Conservation (phyloP, 768 basidiomycete genomes). For the Podaxis sp. region DNA sequence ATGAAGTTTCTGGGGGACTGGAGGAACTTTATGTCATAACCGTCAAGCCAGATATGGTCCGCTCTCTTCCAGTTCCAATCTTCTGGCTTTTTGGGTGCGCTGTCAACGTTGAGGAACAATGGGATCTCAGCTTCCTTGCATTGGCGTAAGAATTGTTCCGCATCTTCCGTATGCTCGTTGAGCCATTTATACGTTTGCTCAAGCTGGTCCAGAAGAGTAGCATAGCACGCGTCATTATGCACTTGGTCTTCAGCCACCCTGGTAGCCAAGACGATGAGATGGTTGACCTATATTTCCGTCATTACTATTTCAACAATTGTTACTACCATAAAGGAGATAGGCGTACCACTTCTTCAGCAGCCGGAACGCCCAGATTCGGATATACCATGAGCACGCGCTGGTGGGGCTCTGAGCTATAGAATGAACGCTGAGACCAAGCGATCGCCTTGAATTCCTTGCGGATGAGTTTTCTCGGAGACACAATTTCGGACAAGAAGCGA, state of each 20-base stretch:
- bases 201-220: conserved; percentile 34
- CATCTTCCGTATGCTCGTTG: conserved; percentile 23
- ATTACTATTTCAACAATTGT: background rate
- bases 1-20: conserved; percentile 34
- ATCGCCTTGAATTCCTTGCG: conserved; percentile 18
- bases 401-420: conserved; percentile 17
- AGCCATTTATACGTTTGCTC: conserved; percentile 44
- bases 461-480: conserved; percentile 20
- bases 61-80: conserved; percentile 41
- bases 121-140: conserved; percentile 22
- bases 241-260: conserved; percentile 20
- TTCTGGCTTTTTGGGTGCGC: conserved; percentile 27
- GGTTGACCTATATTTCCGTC: conserved; percentile 32
- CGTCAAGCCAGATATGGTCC: conserved; percentile 36
- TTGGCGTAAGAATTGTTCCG: conserved; percentile 18
- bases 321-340: conserved; percentile 6
- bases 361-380: conserved; percentile 30
- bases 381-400: conserved; percentile 16
- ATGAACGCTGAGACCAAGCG: conserved; percentile 24
- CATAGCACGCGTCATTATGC: conserved; percentile 19
- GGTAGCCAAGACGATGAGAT: conserved; percentile 33
- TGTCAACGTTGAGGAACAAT: conserved; percentile 45
- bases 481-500: conserved; percentile 8
- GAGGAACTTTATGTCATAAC: conserved; percentile 26
- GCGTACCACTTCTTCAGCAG: conserved; percentile 41